phyloP scores from a whole-genome alignment of 192 early-diverging fungal species.

The Haplosporangium gracile region DNA sequence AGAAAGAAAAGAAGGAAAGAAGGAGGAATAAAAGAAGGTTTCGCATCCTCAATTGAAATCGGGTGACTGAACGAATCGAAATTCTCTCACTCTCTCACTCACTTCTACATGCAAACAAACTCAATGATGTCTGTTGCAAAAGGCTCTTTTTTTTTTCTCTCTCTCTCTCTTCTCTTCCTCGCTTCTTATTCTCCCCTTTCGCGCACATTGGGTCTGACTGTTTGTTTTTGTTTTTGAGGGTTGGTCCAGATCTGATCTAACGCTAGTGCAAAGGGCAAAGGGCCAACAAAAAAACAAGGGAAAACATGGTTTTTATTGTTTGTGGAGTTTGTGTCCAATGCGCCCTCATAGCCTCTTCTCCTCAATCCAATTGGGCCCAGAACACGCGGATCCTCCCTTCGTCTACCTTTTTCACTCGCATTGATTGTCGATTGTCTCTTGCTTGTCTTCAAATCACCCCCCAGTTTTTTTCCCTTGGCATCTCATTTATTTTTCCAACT shows the following conservation, averaged over 20 bases:
- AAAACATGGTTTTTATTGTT: neutral
- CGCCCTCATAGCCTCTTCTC: neutral
- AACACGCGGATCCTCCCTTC: neutral
- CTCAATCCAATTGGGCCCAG: constrained; percentile 2
- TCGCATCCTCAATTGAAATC: neutral
- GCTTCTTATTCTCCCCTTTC: neutral
- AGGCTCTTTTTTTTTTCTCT: neutral
- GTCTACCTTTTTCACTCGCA: neutral
- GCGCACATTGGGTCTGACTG: neutral
- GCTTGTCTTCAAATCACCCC: neutral
- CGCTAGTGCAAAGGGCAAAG: neutral
- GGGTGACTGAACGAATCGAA: neutral
- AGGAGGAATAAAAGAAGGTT: neutral
- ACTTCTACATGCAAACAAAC: neutral
- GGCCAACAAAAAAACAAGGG: neutral
- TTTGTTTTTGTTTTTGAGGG: neutral
- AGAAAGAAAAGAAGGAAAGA: neutral
- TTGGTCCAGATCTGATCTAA: neutral
- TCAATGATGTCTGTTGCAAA: neutral
- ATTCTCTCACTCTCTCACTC: no score
- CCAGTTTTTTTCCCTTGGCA: neutral
- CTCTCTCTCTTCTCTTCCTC: neutral
- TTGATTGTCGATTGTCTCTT: neutral
- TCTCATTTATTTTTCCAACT: no score
- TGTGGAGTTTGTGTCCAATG: neutral